Base-by-base conservation (phyloP, 208 protist species). In the Trypanosoma lewisi region DNA sequence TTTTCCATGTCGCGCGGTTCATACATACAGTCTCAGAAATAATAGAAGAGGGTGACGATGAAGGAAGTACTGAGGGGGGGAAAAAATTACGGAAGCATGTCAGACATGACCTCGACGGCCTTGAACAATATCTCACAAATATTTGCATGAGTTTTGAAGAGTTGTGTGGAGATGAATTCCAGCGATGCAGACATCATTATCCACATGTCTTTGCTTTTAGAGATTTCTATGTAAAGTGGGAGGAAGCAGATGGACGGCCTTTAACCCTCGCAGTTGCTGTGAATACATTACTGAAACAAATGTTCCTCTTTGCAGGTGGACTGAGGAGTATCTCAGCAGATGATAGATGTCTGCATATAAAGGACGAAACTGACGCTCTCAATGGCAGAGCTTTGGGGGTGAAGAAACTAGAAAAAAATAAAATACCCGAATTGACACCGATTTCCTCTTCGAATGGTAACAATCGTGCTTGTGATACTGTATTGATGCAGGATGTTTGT, bases 251-350 rank as follows among this genome's bases (percentile, higher is more conserved):
- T 55, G 25, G 54, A 63, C 8, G 41, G 21, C 71, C 78, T 5
- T 63, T 69, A 12, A 72, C 75, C 7, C 17, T 82, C n/a, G 67
- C 66, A 11, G 70, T 82, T 7, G 55, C 58, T 21, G 47, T 80
- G 27, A 85, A 75, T 23, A 51, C 59, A 1, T 51, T 85, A 7
- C 44, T 83, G 23, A 88, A 88, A 60, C 69, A 84, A 16, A 62
- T 88, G 37, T 85, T 77, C 49, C 67, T 88, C 30, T 84, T 88
- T 60, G 78, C 82, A 17, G 82, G 82, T 21, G 82, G 82, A 11
- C 63, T 80, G 57, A 67, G 54, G 57, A 82, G 67, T 63, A 88
- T 88, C 72, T 63, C 67, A 39, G 82, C 82, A 1, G 82, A 88
- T 37, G 82, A 88, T 34, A 72, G 70, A 11, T 67, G 74, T 14